A percentile compares a stretch with the other conserved stretches of the same genome.
Evolutionary conservation across 345 rosid genomes (phyloP).

Genomic region (Eucalyptus viminalis): DNA sequence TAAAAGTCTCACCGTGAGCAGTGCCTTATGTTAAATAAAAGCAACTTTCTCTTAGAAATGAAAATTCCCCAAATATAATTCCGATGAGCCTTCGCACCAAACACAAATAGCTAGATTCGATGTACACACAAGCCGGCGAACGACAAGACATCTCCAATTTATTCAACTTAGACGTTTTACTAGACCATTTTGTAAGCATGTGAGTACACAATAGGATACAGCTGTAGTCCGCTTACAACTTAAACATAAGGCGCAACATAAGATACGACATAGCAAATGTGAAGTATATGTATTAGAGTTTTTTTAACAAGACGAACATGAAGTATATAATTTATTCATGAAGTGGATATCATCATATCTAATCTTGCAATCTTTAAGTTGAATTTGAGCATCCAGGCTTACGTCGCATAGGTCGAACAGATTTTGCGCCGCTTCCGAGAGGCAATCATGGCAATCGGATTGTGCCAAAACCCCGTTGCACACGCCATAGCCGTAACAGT

Average conservation of each 20-base stretch:
- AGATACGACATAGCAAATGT: not conserved
- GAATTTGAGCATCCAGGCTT: not conserved
- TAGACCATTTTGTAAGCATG: not conserved
- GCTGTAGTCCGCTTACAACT: not conserved
- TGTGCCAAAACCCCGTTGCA: not conserved
- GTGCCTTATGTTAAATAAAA: not conserved
- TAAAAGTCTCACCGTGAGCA: not conserved
- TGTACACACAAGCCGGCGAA: not conserved
- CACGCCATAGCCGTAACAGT: not conserved
- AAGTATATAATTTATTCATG: no score
- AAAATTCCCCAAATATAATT: not conserved
- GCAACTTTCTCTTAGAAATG: not conserved
- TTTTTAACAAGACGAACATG: not conserved
- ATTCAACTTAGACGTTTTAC: not conserved
- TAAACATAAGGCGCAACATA: no score
- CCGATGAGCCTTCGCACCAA: not conserved
- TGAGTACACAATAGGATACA: not conserved
- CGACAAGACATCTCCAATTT: not conserved
- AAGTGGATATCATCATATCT: not conserved
- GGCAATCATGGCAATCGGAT: not conserved
- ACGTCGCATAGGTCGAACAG: no score
- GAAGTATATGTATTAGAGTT: not conserved
- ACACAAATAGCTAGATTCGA: not conserved
- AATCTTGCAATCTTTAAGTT: not conserved
- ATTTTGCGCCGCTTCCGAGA: no score